Conservation (phyloP, 306 rosid genomes). For the Corylus heterophylla region DNA sequence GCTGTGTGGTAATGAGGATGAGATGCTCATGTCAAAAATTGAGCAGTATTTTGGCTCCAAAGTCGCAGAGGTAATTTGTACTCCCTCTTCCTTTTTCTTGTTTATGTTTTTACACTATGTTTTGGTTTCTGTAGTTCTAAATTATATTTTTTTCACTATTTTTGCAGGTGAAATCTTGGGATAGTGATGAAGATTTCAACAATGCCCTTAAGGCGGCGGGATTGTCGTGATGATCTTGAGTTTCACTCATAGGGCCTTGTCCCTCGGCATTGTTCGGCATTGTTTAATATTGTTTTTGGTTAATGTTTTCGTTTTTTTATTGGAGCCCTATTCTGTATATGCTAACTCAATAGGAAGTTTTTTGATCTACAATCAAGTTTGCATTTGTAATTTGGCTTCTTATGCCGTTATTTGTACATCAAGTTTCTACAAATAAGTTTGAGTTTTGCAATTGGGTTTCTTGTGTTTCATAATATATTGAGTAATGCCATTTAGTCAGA, state of each 20-base stretch:
- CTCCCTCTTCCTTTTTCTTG: background rate
- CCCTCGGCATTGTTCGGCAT: too few relatives aligned
- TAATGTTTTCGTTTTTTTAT: too few relatives aligned
- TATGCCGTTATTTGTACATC: too few relatives aligned
- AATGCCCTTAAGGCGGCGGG: constrained; percentile 66
- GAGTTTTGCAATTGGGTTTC: too few relatives aligned
- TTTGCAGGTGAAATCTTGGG: constrained; percentile 29
- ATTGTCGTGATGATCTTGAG: constrained; percentile 28
- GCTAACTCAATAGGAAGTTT: background rate
- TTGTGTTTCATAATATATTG: too few relatives aligned
- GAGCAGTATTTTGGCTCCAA: constrained; percentile 46
- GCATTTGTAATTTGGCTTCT: background rate
- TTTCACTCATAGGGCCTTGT: too few relatives aligned
- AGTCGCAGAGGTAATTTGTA: constrained; percentile 42
- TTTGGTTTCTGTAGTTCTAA: background rate
- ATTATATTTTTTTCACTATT: background rate
- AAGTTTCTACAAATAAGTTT: too few relatives aligned
- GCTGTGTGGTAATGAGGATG: constrained; percentile 45
- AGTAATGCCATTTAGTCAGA: too few relatives aligned
- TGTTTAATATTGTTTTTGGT: too few relatives aligned
- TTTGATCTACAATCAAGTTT: background rate
- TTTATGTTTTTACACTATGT: background rate
- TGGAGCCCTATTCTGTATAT: background rate
- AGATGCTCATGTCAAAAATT: constrained; percentile 42
- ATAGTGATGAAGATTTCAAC: constrained; percentile 49